Conservation (phyloP, 2,329 filamentous ascomycete species). For the Exophiala aquamarina region DNA sequence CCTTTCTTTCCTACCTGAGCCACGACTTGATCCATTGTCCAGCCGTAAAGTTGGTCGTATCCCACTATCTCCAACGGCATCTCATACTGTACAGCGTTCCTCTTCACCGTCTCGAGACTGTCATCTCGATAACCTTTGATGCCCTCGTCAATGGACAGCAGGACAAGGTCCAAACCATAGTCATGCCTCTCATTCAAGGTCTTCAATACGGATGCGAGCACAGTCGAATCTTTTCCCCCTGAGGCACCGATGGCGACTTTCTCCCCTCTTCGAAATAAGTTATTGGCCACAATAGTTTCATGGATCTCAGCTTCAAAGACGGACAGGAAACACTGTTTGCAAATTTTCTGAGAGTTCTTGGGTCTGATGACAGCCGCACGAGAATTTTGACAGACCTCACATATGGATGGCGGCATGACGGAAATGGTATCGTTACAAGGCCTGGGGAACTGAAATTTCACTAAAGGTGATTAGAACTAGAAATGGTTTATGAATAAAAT, state of each 20-base stretch:
- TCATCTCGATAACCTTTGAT: conserved; percentile 97
- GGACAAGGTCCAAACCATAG: conserved; percentile 80
- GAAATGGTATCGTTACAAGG: too few relatives aligned
- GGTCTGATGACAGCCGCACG: conserved; percentile 88
- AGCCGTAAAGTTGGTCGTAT: conserved; percentile 91
- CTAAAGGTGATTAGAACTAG: too few relatives aligned
- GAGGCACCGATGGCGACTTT: conserved; percentile 91
- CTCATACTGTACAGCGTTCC: conserved; percentile 85
- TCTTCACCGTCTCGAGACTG: conserved; percentile 91
- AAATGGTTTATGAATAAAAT: too few relatives aligned
- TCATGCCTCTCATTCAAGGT: conserved; percentile 86
- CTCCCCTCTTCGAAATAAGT: conserved; percentile 82
- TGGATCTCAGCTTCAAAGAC: conserved; percentile 94
- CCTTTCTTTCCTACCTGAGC: conserved; percentile 95
- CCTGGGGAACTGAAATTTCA: too few relatives aligned
- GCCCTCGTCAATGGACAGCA: conserved; percentile 93
- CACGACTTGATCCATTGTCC: conserved; percentile 99
- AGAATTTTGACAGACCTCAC: conserved; percentile 71
- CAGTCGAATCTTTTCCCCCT: conserved; percentile 95
- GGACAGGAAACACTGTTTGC: conserved; percentile 80
- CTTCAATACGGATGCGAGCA: conserved; percentile 90
- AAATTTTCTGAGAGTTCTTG: conserved; percentile 92
- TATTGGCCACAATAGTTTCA: conserved; percentile 79
- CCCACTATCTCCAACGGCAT: conserved; percentile 91
- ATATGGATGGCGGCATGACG: conserved; percentile 73